These are phyloP conservation scores for Hypoxylon trugodes DNA, from an alignment of 495 filamentous ascomycete genomes.

Conservation along the genomic window DNA sequence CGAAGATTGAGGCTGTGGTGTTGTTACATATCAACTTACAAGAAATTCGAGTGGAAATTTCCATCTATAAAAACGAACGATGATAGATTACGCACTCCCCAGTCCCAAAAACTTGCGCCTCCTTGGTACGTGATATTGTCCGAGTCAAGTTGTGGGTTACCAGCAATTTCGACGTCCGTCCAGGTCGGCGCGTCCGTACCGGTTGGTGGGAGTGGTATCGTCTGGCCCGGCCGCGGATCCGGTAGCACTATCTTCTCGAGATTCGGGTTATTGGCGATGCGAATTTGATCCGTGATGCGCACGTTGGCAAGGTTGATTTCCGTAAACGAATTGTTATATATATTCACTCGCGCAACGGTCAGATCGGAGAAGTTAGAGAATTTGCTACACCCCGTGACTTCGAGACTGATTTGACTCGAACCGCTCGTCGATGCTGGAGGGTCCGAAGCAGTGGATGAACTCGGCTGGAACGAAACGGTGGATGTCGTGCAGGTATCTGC, in stretches of 20 bases:
- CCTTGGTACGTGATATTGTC: constrained; percentile 21
- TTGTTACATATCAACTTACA: constrained; percentile 7
- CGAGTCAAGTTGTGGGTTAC: constrained; percentile 7
- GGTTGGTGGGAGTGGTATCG: constrained; percentile 16
- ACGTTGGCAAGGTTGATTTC: constrained; percentile 13
- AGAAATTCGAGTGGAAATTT: constrained; percentile 21
- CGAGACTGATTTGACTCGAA: constrained; percentile 11
- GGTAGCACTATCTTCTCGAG: constrained; percentile 16
- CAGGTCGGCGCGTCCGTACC: constrained; percentile 24
- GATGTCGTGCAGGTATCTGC: constrained; percentile 20
- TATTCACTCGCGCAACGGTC: constrained; percentile 8
- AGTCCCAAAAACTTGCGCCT: constrained; percentile 18
- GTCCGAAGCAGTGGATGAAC: not conserved
- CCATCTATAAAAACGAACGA: constrained; percentile 7
- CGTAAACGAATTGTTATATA: constrained; percentile 17
- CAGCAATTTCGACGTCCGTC: constrained; percentile 20
- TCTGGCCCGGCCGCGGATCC: constrained; percentile 11
- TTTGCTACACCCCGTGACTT: constrained; percentile 14
- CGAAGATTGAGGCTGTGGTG: not conserved
- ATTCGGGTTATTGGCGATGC: constrained; percentile 19
- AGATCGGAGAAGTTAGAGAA: not conserved
- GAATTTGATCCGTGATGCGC: constrained; percentile 23
- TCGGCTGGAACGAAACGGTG: constrained; percentile 5
- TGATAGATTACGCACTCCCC: constrained; percentile 14
- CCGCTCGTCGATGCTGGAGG: not conserved